Evolutionary conservation across 2,329 filamentous ascomycete species (phyloP), one percentile per base, ranked within the genome.

Genomic region (Alternaria sp.): DNA sequence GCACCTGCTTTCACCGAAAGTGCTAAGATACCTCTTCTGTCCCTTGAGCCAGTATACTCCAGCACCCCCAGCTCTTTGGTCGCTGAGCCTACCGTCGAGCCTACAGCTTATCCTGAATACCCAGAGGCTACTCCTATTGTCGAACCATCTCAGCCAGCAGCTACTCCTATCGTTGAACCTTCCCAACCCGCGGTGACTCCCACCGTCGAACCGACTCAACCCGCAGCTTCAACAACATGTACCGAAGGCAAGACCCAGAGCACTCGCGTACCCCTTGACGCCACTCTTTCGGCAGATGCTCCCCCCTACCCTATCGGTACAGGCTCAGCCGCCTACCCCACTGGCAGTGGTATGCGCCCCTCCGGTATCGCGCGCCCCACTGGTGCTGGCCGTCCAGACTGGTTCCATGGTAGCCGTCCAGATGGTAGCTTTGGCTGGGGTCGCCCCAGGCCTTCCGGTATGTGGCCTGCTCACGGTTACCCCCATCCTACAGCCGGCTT

Each of bases 1-100:
- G 67, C 69, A 10, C 69, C 67, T 51, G 69, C 66, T 11, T 71
- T 71, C 57, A 68, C 61, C 5, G 57, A 65, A 8, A 54, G 56
- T 41, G 28, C 45, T 12, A 32, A 18, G 18, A 10, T 16, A 12
- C 45, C 45, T 34, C 45, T 57, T 12, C n/a, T 62, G 11, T 63
- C 68, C 28, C 45, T 61, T 30, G 50, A 48, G 10, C 65, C 67
- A 6, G 62, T 60, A 6, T 66, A 63, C 58, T 59, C 66, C n/a
- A 65, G 44, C 59, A 65, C 57, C 20, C 56, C 66, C 20, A 62
- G 56, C 57, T 57, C 66, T 2, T 55, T 59, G 5, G 52, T 64
- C 16, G 28, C 52, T 20, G 18, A 44, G 10, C 54, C 63, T 20
- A 69, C 66, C 10, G 45, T 44, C 20, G 18, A 44, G 10, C 54